phyloP scores from a whole-genome alignment of 2,329 filamentous ascomycete species.

The Colletotrichum musae region DNA sequence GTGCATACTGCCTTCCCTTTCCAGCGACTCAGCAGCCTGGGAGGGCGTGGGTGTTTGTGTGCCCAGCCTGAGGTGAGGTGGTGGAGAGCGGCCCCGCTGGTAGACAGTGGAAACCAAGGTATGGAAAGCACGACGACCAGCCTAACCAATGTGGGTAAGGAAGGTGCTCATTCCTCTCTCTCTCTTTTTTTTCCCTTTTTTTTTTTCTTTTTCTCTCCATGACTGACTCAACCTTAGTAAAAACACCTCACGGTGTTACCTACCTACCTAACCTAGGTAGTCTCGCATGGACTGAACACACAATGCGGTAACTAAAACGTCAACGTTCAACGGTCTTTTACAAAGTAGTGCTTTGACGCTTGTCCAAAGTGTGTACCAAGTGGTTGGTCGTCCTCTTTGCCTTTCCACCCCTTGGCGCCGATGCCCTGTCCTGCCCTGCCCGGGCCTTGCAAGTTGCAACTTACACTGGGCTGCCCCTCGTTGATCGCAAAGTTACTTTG shows the following conservation, averaged over 20 bases:
- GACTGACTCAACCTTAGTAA: too few species aligned
- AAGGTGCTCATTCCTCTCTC: neutral
- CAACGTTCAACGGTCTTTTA: too few species aligned
- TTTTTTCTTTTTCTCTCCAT: neutral
- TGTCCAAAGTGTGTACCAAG: too few species aligned
- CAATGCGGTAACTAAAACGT: too few species aligned
- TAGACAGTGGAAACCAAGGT: constrained; percentile 15
- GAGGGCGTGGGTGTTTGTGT: neutral
- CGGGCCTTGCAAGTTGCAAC: neutral
- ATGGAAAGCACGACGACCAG: too few species aligned
- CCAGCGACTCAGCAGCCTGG: neutral
- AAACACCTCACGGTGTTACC: too few species aligned
- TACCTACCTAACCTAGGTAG: too few species aligned
- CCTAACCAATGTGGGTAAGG: neutral
- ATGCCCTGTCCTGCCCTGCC: constrained; percentile 12
- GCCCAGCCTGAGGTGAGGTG: neutral
- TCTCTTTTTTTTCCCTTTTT: neutral
- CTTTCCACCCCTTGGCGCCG: constrained; percentile 5
- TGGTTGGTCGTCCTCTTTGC: constrained; percentile 35
- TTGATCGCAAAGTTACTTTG: constrained; percentile 13
- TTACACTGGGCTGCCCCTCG: constrained; percentile 29
- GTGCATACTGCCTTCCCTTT: constrained; percentile 14
- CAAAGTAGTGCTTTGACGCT: too few species aligned
- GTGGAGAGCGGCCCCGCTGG: constrained; percentile 25
- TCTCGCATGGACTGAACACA: too few species aligned